phyloP scores from a whole-genome alignment of 768 basidiomycete species.

The Boletus rubroflammeus region DNA sequence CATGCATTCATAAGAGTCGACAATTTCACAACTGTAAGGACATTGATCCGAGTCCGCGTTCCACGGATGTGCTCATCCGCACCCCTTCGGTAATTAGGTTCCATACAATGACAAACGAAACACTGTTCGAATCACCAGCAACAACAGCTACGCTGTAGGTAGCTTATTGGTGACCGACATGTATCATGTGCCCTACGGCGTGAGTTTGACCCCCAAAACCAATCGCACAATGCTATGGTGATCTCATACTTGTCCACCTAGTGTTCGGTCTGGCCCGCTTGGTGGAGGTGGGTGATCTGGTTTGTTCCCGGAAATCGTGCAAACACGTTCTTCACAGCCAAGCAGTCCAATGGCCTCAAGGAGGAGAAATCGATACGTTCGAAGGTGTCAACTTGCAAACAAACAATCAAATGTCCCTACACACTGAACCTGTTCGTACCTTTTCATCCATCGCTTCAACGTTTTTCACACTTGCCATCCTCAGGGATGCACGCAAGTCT shows the following conservation, averaged over 20 bases:
- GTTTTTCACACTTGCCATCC: not conserved
- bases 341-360: conserved; percentile 56
- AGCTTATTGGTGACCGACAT: conserved; percentile 64
- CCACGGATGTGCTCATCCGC: not conserved
- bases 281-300: conserved; percentile 37
- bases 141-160: conserved; percentile 55
- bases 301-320: not conserved
- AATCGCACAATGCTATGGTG: not conserved
- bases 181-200: conserved; percentile 61
- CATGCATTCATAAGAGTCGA: conserved; percentile 78
- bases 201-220: conserved; percentile 30
- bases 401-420: conserved; percentile 70
- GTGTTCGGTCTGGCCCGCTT: conserved; percentile 74
- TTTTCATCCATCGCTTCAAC: not conserved
- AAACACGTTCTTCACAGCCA: conserved; percentile 32
- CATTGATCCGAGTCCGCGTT: not conserved
- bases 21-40: conserved; percentile 52
- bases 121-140: conserved; percentile 59
- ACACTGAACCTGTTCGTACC: conserved; percentile 51
- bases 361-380: conserved; percentile 76
- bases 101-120: conserved; percentile 56
- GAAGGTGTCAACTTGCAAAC: conserved; percentile 73
- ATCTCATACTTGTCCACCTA: conserved; percentile 22
- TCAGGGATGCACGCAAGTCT: conserved; percentile 51
- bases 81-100: conserved; percentile 16